Percentiles rank a stretch among this genome's conserved stretches.
Conservation (phyloP, 352 stramenopile species). For the Halophytophthora batemanensis region DNA sequence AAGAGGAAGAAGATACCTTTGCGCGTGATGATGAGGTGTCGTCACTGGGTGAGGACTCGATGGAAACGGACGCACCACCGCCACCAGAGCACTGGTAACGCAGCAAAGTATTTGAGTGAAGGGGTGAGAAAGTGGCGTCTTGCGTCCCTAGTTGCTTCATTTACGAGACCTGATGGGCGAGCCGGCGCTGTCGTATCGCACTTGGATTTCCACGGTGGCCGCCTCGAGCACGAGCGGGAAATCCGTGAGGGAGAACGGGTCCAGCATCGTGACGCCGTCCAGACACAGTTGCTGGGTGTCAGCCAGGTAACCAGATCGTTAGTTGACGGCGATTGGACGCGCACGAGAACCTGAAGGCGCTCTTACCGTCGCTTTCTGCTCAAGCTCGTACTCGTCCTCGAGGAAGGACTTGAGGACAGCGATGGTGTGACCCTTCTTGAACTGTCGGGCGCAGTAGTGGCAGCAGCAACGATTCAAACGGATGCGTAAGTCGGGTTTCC, state of each 20-base stretch:
- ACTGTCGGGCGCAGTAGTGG: constrained; percentile 25
- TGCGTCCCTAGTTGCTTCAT: constrained; percentile 8
- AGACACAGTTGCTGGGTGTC: constrained; percentile 52
- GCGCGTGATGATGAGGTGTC: constrained; percentile 15
- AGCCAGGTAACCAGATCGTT: neutral
- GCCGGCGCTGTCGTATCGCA: constrained; percentile 18
- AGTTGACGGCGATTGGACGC: too few relatives aligned
- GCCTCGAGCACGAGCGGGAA: constrained; percentile 40
- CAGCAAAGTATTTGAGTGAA: too few relatives aligned
- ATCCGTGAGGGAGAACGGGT: constrained; percentile 65
- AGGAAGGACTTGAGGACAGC: constrained; percentile 59
- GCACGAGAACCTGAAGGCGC: too few relatives aligned
- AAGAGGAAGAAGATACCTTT: constrained; percentile 29
- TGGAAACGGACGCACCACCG: constrained; percentile 34
- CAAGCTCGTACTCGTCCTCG: constrained; percentile 47
- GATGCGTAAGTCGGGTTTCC: too few relatives aligned
- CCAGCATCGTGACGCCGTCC: constrained; percentile 37
- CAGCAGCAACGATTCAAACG: neutral
- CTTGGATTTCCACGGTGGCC: constrained; percentile 37
- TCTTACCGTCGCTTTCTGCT: constrained; percentile 31
- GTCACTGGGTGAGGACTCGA: constrained; percentile 36
- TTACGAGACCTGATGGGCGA: constrained; percentile 20
- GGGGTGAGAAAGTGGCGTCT: too few relatives aligned
- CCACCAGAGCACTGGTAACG: constrained; percentile 17
- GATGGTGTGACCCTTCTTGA: constrained; percentile 67